Evolutionary conservation across 192 early-diverging fungal genomes (phyloP).

Genomic region (Pilobolus umbonatus): DNA sequence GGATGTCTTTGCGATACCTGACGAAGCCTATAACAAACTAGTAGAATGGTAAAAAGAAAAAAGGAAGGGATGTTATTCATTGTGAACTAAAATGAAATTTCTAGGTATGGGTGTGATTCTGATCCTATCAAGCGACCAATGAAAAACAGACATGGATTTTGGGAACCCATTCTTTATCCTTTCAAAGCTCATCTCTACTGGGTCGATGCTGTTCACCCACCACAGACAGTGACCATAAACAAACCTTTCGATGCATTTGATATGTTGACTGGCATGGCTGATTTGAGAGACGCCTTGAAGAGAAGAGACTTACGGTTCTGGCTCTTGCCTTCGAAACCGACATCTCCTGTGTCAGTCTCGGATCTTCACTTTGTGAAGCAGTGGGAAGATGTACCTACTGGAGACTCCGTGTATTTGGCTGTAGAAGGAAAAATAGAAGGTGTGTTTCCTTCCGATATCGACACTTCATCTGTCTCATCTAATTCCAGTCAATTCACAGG

Average conservation of each 20-base stretch:
- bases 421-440: not conserved
- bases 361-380: no score
- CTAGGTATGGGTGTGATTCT: constrained; percentile 36
- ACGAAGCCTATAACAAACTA: constrained; percentile 44
- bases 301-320: no score
- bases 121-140: constrained; percentile 38
- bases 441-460: constrained; percentile 5
- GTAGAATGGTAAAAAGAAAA: constrained; percentile 36
- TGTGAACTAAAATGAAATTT: no score
- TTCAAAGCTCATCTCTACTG: constrained; percentile 33
- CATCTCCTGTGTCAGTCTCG: not conserved
- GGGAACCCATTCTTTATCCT: constrained; percentile 36
- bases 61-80: no score
- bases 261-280: constrained; percentile 10
- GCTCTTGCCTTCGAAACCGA: not conserved
- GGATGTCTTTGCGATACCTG: constrained; percentile 38
- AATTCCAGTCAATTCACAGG: constrained; percentile 14
- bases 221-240: no score
- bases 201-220: constrained; percentile 23
- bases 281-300: not conserved
- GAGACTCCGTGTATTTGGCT: no score
- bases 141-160: constrained; percentile 17
- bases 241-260: constrained; percentile 2
- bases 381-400: no score
- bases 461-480: constrained; percentile 16